Conservation (phyloP, 164 flowering plant species). For the Vitis rupestris region DNA sequence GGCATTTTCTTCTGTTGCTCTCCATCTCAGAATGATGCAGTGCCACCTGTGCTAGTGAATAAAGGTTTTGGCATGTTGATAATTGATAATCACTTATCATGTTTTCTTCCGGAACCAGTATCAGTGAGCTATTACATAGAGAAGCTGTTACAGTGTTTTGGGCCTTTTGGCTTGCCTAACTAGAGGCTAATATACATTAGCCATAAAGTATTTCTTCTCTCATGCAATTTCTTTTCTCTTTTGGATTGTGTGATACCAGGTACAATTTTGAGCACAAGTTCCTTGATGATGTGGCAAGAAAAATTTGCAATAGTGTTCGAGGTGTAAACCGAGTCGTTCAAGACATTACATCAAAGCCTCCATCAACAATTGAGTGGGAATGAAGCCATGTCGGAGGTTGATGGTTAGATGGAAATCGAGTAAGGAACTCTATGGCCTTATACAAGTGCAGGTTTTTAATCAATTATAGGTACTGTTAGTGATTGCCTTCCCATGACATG, state of each 20-base stretch:
- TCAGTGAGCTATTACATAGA: no score
- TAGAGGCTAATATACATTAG: neutral
- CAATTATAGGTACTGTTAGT: neutral
- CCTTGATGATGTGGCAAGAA: slow-evolving; percentile 73
- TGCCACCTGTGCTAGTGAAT: no score
- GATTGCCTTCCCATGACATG: neutral
- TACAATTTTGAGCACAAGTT: slow-evolving; percentile 83
- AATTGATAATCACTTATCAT: no score
- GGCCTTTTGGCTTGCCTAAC: neutral
- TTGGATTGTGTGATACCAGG: slow-evolving; percentile 39
- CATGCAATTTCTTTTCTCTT: neutral
- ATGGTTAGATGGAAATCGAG: neutral
- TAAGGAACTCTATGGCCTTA: neutral
- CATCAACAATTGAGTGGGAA: slow-evolving; percentile 94
- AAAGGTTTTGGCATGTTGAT: no score
- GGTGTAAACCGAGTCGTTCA: slow-evolving; percentile 88
- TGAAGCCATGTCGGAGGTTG: slow-evolving; percentile 22
- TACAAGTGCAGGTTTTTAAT: neutral
- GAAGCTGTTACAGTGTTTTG: no score
- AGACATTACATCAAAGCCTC: slow-evolving; percentile 98
- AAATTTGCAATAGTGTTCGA: slow-evolving; percentile 81
- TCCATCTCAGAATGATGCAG: no score
- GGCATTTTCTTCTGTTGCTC: no score
- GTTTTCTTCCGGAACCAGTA: no score
- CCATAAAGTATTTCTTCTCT: neutral